Evolutionary conservation across 768 basidiomycete species (phyloP), one percentile per base, ranked within the genome.

Genomic region (Royoungia palumana): DNA sequence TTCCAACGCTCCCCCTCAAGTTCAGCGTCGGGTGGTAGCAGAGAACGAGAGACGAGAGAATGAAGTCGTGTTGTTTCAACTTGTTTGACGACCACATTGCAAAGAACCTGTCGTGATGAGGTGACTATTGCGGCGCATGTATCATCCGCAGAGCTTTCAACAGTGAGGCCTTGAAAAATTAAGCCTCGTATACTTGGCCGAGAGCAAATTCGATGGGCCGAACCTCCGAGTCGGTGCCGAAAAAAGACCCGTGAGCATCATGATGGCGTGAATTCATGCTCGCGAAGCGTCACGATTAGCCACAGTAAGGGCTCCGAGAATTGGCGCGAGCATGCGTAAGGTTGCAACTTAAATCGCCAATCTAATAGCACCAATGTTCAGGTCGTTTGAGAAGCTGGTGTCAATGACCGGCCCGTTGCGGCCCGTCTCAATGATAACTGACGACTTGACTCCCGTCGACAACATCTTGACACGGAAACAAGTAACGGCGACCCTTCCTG

Each of bases 141-240:
- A 62, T 98, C 96, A 66, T 99, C 95, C 13, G 93, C 92, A 12
- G 91, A 94, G 2, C 86, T 85, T 67, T 96, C 94, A 32, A 95
- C 60, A 8, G 81, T 87, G 8, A 90, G 76, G 13, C 89, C 82
- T 1, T 80, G 28, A 21, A 27, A 21, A 39, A 35, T 35, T 34
- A n/a, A 36, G 17, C 24, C 22, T 3, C 1, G 5, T 3, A 20
- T 35, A 13, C 39, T 22, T 28, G 28, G 11, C 11, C 11, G 28
- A 11, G 32, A 8, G 16, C 4, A 20, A n/a, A n/a, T n/a, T 16
- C 3, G n/a, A 38, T 3, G 12, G 3, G 5, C 8, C 27, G 21
- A 39, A 45, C 46, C 42, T 38, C 4, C 19, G 4, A 6, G 14
- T 34, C n/a, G 46, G n/a, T n/a, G n/a, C n/a, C n/a, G n/a, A n/a